Base-by-base conservation (phyloP, 139 green algal species). In the Chlorokybus atmophyticus region DNA sequence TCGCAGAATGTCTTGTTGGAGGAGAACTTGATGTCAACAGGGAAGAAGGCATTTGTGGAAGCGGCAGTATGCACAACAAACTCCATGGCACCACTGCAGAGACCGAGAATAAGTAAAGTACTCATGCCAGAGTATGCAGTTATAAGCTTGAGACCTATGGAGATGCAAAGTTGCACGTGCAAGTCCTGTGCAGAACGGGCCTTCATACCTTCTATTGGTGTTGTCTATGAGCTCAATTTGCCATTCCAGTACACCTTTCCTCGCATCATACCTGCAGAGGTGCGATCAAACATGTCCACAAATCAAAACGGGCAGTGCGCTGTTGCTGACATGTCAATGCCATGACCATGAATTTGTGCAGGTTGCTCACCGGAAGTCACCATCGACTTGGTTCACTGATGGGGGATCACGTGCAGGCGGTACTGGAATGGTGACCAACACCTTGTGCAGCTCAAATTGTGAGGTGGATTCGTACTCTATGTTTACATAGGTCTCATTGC, bases 401-500 rank as follows among this genome's bases (percentile, higher is more conserved):
- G 84, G 84, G 6, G 78, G 56, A 21, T 81, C 68, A 2, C 70
- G 64, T 25, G 66, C 27, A 0, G 71, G 42, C 8, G 82, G 83
- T 32, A 90, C 24, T 0, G 91, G 91, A 50, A 98, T 94, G 60
- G 73, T 55, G 42, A 99, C 88, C n/a, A 75, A 42, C 3, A 98
- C 83, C 51, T 92, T 83, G 23, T 93, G 81, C 30, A 98, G 76
- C 73, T 98, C 91, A 40, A 92, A 85, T 2, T 47, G 29, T 4
- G 70, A 74, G 0, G 61, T 75, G 40, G 62, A 74, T 75, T 99
- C 91, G 64, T 98, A 99, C 80, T 99, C 92, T 38, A 99, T 92
- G 81, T 94, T 96, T 40, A 99, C 83, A 57, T 87, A 94, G 24
- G 86, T 86, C 62, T 96, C 79, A 17, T 55, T 67, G 21, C 83